These are phyloP conservation scores for Lactuca sativa DNA, from an alignment of 129 eudicot species.

Conservation along the genomic window DNA sequence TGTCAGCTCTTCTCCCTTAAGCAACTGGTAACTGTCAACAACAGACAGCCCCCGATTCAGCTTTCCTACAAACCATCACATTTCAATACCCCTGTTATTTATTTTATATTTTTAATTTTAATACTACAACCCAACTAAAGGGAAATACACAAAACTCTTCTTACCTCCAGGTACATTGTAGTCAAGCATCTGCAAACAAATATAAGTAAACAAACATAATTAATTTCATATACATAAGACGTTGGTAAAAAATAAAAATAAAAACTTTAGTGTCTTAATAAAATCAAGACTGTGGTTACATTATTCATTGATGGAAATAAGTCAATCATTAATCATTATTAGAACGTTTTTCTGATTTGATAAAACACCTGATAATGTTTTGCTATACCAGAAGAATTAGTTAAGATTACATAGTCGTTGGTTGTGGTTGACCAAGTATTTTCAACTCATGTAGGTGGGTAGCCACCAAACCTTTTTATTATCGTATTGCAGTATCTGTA, in stretches of 20 bases:
- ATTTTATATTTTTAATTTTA: no score
- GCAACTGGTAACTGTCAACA: constrained; percentile 78
- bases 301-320: background rate
- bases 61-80: constrained; percentile 54
- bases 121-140: background rate
- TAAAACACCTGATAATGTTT: background rate
- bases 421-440: background rate
- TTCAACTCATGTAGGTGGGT: background rate
- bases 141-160: background rate
- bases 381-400: background rate
- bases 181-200: constrained; percentile 77
- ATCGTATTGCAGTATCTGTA: background rate
- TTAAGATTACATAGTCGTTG: background rate
- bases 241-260: background rate
- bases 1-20: constrained; percentile 72
- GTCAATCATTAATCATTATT: background rate
- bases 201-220: constrained; percentile 20
- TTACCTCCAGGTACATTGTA: constrained; percentile 92
- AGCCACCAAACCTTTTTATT: background rate
- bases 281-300: background rate
- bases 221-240: constrained; percentile 1
- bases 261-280: background rate
- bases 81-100: background rate
- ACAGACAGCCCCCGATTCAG: constrained; percentile 89
- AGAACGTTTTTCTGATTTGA: background rate